Percentiles rank a stretch among this genome's conserved stretches.
Conservation (phyloP, 176 grass and related monocot genomes). For the Thalia dealbata region DNA sequence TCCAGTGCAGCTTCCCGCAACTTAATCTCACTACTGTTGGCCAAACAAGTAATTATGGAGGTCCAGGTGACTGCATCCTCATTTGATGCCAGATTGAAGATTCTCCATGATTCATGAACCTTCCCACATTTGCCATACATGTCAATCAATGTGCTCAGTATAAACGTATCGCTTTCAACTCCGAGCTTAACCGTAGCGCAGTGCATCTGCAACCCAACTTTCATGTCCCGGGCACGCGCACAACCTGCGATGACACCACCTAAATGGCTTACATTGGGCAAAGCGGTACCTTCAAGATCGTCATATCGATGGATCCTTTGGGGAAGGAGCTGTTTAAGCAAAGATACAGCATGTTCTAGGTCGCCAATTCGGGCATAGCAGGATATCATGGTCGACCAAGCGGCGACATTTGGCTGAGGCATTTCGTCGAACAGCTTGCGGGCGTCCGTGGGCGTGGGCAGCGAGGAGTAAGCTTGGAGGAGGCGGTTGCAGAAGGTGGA, state of each 20-base stretch:
- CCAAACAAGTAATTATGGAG: slow-evolving; percentile 45
- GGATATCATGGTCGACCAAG: slow-evolving; percentile 41
- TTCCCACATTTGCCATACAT: slow-evolving; percentile 47
- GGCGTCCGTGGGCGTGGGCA: slow-evolving; percentile 16
- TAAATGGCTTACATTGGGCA: slow-evolving; percentile 27
- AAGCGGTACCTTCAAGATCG: background rate
- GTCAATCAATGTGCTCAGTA: slow-evolving; percentile 36
- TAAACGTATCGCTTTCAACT: slow-evolving; percentile 26
- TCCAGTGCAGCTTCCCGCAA: slow-evolving; percentile 19
- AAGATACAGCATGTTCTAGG: slow-evolving; percentile 19
- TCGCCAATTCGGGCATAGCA: slow-evolving; percentile 19
- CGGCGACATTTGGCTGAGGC: slow-evolving; percentile 34
- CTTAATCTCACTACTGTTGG: slow-evolving; percentile 15
- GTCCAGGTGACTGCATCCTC: slow-evolving; percentile 43
- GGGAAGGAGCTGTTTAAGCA: slow-evolving; percentile 30
- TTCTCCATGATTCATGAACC: slow-evolving; percentile 31
- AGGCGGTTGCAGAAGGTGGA: slow-evolving; percentile 48
- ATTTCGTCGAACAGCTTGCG: slow-evolving; percentile 52
- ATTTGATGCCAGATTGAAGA: slow-evolving; percentile 21
- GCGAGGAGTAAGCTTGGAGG: slow-evolving; percentile 5
- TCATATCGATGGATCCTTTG: background rate
- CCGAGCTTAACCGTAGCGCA: slow-evolving; percentile 37
- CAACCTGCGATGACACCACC: slow-evolving; percentile 31
- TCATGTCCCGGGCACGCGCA: slow-evolving; percentile 18
- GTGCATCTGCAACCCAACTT: slow-evolving; percentile 27